Evolutionary conservation across 129 eudicot genomes (phyloP).

Genomic region (Daucus carota): DNA sequence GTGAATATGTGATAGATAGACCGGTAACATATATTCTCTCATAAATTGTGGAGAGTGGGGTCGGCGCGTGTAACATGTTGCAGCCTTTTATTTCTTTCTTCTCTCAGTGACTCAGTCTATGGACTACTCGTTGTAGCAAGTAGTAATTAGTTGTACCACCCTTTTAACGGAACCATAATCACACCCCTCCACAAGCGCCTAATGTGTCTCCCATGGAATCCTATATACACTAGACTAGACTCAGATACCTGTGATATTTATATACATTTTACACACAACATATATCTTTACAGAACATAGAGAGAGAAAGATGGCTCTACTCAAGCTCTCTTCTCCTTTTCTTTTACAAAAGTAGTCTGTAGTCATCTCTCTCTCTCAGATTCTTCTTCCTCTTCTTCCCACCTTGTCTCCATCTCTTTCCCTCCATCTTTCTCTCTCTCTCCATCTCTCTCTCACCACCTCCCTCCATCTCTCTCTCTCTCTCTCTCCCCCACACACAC

Average conservation of each 20-base stretch:
- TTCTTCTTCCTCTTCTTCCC: conserved; percentile 32
- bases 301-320: background rate
- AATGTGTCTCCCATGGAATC: background rate
- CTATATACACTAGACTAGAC: background rate
- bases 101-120: background rate
- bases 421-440: background rate
- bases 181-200: background rate
- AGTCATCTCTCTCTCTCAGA: conserved; percentile 7
- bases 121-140: background rate
- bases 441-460: background rate
- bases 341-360: conserved; percentile 36
- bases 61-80: conserved; percentile 32
- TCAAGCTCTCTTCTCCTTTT: conserved; percentile 33
- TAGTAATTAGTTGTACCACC: conserved; percentile 3
- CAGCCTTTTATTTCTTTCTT: conserved; percentile 7
- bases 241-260: background rate
- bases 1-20: too few relatives aligned
- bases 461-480: background rate
- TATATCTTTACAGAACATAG: background rate
- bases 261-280: background rate
- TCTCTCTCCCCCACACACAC: background rate
- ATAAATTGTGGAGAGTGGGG: conserved; percentile 24
- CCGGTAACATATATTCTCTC: background rate
- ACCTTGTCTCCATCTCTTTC: background rate
- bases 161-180: conserved; percentile 19